A percentile compares a stretch with the other conserved stretches of the same genome.
phyloP scores from a whole-genome alignment of 1,284 basidiomycete genomes.

The Entoloma clypeatum region DNA sequence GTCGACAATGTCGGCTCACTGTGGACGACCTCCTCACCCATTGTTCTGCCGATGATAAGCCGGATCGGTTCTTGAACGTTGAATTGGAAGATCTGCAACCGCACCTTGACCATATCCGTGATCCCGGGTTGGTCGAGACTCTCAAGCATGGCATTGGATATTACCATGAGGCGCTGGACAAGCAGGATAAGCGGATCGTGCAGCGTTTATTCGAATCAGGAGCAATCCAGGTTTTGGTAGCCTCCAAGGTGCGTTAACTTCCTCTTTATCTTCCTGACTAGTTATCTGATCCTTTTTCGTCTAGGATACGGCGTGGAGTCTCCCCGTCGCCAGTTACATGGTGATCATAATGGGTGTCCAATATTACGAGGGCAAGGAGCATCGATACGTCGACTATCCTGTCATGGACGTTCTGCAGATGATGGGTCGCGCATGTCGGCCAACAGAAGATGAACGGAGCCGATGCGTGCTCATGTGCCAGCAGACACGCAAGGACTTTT shows the following conservation, averaged over 20 bases:
- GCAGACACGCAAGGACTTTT: slow-evolving; percentile 95
- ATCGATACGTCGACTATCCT: slow-evolving; percentile 96
- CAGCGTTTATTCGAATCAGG: slow-evolving; percentile 92
- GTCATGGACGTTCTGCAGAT: slow-evolving; percentile 98
- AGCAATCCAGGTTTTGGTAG: slow-evolving; percentile 92
- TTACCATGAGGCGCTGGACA: slow-evolving; percentile 92
- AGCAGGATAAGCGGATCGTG: slow-evolving; percentile 91
- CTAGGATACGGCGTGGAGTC: slow-evolving; percentile 92
- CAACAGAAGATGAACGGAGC: slow-evolving; percentile 80
- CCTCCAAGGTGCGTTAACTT: slow-evolving; percentile 66
- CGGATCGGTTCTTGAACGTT: slow-evolving; percentile 88
- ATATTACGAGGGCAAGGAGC: slow-evolving; percentile 92
- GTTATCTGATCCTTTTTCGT: slow-evolving; percentile 5
- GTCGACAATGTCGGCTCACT: slow-evolving; percentile 90
- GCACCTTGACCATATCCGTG: slow-evolving; percentile 83
- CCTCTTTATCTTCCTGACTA: slow-evolving; percentile 1
- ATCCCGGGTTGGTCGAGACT: slow-evolving; percentile 76
- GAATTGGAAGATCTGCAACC: slow-evolving; percentile 81
- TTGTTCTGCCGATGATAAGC: slow-evolving; percentile 84
- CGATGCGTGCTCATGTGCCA: slow-evolving; percentile 97
- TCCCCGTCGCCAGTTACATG: slow-evolving; percentile 93
- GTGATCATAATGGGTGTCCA: slow-evolving; percentile 99
- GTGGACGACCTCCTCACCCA: slow-evolving; percentile 92
- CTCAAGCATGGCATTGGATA: slow-evolving; percentile 91
- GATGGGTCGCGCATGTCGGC: slow-evolving; percentile 96